Evolutionary conservation across 148 eudicot genomes (phyloP), one percentile per base, ranked within the genome.

Genomic region (Camellia sinensis): DNA sequence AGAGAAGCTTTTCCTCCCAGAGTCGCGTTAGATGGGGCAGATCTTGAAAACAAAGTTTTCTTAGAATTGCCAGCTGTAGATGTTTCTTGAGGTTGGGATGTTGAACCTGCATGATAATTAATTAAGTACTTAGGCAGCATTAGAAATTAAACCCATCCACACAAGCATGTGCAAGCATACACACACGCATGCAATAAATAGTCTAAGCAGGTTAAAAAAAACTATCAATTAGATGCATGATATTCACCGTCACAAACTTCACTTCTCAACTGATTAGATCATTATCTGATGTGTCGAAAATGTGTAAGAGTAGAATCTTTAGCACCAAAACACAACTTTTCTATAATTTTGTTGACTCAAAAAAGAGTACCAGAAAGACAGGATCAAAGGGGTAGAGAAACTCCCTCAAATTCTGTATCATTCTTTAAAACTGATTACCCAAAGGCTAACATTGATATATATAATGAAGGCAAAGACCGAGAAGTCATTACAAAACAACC

Each of bases 1-100:
- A 82, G 84, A 78, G 98, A 91, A 72, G 98, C 98, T 86, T 85
- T 95, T 67, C 98, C 98, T 74, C 87, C 89, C 43, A 85, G 80
- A 78, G 87, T 84, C 71, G 79, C 68, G 83, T 80, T 80, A 46
- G 95, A 81, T 60, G 85, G 81, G 73, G 88, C 83, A 52, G 88
- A 77, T 86, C 87, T 84, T 17, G 89, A 84, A 66, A 92, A 78
- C 71, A 89, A 88, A 37, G 83, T 86, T 48, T 84, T 87, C 78
- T 88, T 78, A 73, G 74, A 83, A 67, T 85, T 86, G 62, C 73
- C 85, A 80, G 86, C 62, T 15, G 80, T 80, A 53, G 88, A 78
- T 57, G 81, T 67, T 68, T 74, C 82, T 53, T 82, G 88, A 78
- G 82, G 54, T 71, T 84, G 86, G 19, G 85, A 62, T 59, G 88